phyloP scores from a whole-genome alignment of 2,329 filamentous ascomycete species.

The Xylaria digitata region DNA sequence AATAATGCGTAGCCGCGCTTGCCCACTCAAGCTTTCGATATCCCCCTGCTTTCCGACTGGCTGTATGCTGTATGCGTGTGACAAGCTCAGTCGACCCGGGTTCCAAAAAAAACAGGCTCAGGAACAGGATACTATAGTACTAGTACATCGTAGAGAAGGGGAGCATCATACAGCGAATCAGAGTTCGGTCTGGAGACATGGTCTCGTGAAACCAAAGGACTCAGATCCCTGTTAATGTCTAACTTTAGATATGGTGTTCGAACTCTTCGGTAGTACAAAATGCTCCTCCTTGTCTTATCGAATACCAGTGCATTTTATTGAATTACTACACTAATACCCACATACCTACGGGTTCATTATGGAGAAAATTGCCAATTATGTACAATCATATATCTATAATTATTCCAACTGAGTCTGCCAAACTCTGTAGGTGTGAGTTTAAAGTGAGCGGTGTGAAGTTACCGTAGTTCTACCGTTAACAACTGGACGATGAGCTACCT shows the following conservation, averaged over 20 bases:
- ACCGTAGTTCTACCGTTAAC: not conserved
- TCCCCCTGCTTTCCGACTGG: constrained; percentile 2
- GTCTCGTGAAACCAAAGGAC: constrained; percentile 17
- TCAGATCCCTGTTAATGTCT: not conserved
- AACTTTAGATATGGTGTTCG: constrained; percentile 8
- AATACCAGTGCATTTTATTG: not conserved
- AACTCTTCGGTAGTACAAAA: constrained; percentile 5
- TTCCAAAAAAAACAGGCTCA: constrained; percentile 4
- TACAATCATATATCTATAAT: constrained; percentile 4
- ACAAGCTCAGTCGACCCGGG: not conserved
- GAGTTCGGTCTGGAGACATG: not conserved
- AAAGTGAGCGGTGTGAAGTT: too few species aligned
- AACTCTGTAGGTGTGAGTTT: too few species aligned
- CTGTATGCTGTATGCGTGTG: not conserved
- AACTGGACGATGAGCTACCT: not conserved
- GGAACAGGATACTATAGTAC: constrained; percentile 1
- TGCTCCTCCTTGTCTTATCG: not conserved
- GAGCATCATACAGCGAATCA: constrained; percentile 13
- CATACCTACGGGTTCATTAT: not conserved
- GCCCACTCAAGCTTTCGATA: constrained; percentile 2
- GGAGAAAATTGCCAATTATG: constrained; percentile 3
- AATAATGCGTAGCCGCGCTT: not conserved
- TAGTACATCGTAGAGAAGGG: not conserved
- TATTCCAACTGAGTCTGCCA: not conserved
- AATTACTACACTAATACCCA: not conserved